phyloP scores from a whole-genome alignment of 345 rosid genomes.

The thale cress (Arabidopsis thaliana) region TAIR10.1 NC_003076.8:23808501-23809000 shows the following conservation, averaged over 20 bases:
- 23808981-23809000: conserved; percentile 90
- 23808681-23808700: conserved; percentile 48
- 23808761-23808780: conserved; percentile 22
- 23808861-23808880: conserved; percentile 91
- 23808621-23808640: conserved; percentile 7
- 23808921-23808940: not conserved
- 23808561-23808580: conserved; percentile 30
- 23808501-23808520: not conserved
- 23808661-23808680: conserved; percentile 67
- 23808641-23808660: conserved; percentile 64
- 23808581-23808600: conserved; percentile 15
- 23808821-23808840: conserved; percentile 92
- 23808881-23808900: conserved; percentile 31
- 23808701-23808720: conserved; percentile 18
- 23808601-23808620: conserved; percentile 37
- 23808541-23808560: conserved; percentile 26
- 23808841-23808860: conserved; percentile 94
- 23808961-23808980: conserved; percentile 91
- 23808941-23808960: conserved; percentile 34
- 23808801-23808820: conserved; percentile 92
- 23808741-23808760: conserved; percentile 23
- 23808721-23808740: conserved; percentile 3
- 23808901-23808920: conserved; percentile 12
- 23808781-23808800: conserved; percentile 77
- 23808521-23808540: conserved; percentile 29